Percentiles rank a stretch among this genome's conserved stretches.
Evolutionary conservation across 345 rosid species (phyloP).

Genomic region (Syzygium oleosum): DNA sequence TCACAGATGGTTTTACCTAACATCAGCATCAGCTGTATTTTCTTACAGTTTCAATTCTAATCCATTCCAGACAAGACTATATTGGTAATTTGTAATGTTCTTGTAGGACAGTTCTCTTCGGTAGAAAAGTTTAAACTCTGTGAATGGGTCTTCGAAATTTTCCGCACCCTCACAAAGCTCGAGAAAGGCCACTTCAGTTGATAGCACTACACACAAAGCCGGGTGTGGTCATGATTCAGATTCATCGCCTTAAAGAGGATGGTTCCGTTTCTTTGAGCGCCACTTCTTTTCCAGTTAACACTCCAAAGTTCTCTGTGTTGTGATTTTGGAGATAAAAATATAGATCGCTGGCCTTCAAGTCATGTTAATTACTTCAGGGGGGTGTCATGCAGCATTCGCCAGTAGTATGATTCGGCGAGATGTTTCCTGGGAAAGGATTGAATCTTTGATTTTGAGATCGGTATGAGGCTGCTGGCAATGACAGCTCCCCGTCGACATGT

Average conservation of each 20-base stretch:
- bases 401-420: neutral
- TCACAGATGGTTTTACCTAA: neutral
- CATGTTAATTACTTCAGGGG: neutral
- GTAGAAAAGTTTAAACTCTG: neutral
- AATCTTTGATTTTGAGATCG: neutral
- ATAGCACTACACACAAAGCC: neutral
- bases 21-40: neutral
- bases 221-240: neutral
- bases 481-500: neutral
- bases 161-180: neutral
- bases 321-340: neutral
- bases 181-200: neutral
- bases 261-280: no score
- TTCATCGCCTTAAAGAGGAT: no score
- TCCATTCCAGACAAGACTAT: neutral
- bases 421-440: neutral
- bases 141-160: neutral
- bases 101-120: neutral
- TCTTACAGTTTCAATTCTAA: neutral
- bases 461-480: neutral
- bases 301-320: neutral
- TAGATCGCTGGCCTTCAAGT: neutral
- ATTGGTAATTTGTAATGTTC: neutral
- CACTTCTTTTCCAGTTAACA: neutral
- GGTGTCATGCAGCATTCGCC: neutral